Base-by-base conservation (phyloP, 2,329 filamentous ascomycete genomes). In the Juglanconis oblonga region DNA sequence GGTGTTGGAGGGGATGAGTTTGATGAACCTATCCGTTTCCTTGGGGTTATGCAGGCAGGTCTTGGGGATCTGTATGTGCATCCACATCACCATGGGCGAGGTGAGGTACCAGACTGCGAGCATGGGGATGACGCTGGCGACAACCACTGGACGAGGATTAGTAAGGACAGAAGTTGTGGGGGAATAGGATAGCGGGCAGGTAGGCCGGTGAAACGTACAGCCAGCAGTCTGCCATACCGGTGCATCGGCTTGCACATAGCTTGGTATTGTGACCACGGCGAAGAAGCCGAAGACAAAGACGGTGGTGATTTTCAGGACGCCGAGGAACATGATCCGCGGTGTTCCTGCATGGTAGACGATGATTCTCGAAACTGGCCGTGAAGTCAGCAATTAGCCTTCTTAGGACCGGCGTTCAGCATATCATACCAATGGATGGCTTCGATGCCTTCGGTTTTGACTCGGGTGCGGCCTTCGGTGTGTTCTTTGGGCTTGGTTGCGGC, bases 301-400 rank as follows among this genome's bases (percentile, higher is more conserved):
- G 3, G 88, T 87, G 1, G 86, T 86, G 58, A 94, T 75, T 68
- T 92, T 91, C 63, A 90, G 72, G 69, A 86, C 83, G 52, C 88
- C 89, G 50, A 94, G 75, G 65, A 89, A 87, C 6, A 86, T 84
- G 35, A 84, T 88, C 60, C 84, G 81, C 8, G 81, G 81, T 0
- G 85, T 88, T 55, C 91, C 90, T 56, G 87, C 87, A 74, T 92
- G 89, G 73, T 91, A 96, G 63, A 96, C 83, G 66, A 92, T 80
- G 33, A 93, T 70, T 6, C 58, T 55, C 10, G 45, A 33, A 6
- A 13, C 77, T 47, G 29, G 14, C 5, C 10, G 24, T n/a, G 6
- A 53, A 17, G 29, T 47, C 8, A 56, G 57, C 24, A 32, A 36
- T 14, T 24, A 13, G 4, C 4, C 29, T 40, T 14, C 3, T 5